Evolutionary conservation across 768 basidiomycete genomes (phyloP).

Genomic region (Exidia glandulosa): DNA sequence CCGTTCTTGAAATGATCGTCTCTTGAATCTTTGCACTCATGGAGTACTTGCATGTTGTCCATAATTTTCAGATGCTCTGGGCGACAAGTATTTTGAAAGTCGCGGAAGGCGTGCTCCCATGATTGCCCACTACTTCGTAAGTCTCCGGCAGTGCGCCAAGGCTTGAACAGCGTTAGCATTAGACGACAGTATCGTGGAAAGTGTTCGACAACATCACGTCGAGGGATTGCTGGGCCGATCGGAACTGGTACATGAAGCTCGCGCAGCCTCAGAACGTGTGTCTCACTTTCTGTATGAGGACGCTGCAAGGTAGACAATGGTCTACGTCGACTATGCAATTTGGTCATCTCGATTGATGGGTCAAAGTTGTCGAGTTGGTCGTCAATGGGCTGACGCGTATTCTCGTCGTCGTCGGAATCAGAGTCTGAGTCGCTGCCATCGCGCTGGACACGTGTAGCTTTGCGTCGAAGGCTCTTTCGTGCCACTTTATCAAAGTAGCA

Average conservation of each 20-base stretch:
- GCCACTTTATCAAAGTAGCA: neutral
- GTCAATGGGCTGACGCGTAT: too few species aligned
- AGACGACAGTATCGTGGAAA: constrained; percentile 1
- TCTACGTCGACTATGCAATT: too few species aligned
- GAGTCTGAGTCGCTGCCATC: too few species aligned
- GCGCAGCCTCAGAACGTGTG: neutral
- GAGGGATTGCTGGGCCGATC: neutral
- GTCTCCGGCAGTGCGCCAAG: constrained; percentile 22
- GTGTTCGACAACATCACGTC: too few species aligned
- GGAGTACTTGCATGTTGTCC: constrained; percentile 31
- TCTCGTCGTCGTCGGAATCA: too few species aligned
- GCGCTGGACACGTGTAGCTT: neutral
- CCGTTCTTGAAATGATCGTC: constrained; percentile 15
- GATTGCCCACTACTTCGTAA: constrained; percentile 9
- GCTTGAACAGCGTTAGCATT: constrained; percentile 27
- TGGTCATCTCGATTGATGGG: too few species aligned
- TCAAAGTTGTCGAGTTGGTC: too few species aligned
- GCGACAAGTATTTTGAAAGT: constrained; percentile 5
- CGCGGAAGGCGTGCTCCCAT: constrained; percentile 22
- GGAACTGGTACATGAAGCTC: neutral
- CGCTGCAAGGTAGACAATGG: too few species aligned
- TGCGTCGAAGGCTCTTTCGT: neutral
- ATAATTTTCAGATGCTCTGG: constrained; percentile 11
- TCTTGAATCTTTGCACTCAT: constrained; percentile 22
- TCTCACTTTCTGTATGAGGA: neutral